These are phyloP conservation scores for Aspergillus carbonarius DNA, from an alignment of 2,329 filamentous ascomycete species.

Conservation along the genomic window DNA sequence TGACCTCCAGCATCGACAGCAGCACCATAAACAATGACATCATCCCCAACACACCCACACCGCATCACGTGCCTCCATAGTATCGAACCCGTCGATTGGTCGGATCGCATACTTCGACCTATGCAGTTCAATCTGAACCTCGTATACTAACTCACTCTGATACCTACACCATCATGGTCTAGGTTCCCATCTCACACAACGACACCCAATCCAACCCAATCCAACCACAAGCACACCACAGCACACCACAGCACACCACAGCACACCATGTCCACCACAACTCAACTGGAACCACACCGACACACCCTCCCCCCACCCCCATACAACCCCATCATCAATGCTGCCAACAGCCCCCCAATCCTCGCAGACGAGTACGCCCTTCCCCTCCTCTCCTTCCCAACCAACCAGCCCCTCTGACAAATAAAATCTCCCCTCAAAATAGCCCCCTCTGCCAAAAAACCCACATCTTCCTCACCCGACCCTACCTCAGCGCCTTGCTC, in stretches of 20 bases:
- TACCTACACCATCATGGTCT: background rate
- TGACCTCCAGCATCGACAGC: background rate
- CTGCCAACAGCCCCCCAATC: background rate
- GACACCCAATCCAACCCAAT: too few relatives aligned
- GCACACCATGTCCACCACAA: background rate
- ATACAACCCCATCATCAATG: constrained; percentile 2
- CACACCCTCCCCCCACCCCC: background rate
- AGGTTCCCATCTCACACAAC: background rate
- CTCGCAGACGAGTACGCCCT: background rate
- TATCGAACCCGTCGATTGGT: background rate
- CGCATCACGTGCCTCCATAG: background rate
- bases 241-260: background rate
- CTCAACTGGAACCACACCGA: background rate
- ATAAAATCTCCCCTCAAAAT: constrained; percentile 31
- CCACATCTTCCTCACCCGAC: constrained; percentile 53
- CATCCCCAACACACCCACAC: background rate
- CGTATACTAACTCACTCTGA: too few relatives aligned
- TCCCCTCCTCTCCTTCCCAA: background rate
- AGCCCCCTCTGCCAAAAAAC: constrained; percentile 9
- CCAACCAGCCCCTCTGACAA: constrained; percentile 14
- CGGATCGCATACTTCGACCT: background rate
- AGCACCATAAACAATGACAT: background rate
- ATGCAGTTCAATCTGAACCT: background rate
- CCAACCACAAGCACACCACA: background rate
- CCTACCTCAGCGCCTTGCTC: constrained; percentile 59